Evolutionary conservation across 352 stramenopile genomes (phyloP), one percentile per base, ranked within the genome.

Genomic region (Phytopythium boreale): DNA sequence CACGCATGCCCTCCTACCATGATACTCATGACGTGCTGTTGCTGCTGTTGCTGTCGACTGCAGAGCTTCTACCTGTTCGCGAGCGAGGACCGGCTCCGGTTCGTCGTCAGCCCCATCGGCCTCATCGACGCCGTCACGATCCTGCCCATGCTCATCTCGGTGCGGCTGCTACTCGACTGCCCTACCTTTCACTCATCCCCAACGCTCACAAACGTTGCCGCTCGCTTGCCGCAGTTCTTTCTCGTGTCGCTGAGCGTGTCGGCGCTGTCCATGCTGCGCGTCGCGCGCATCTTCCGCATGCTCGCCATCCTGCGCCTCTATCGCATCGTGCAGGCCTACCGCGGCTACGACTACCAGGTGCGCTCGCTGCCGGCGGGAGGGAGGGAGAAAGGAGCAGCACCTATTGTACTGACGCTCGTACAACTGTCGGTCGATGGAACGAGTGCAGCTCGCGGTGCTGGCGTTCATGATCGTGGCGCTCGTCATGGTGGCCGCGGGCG

Each of bases 71-170:
- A 87, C 51, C 14, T 77, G 36, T 84, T 75, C 43, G 72, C 76
- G 11, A 67, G 75, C 14, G 72, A 75, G 11, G 63, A 89, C 51
- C 64, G 71, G 0, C 34, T 74, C 1, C 68, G 72, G 31, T 86
- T 82, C 49, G 56, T 85, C 31, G n/a, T 83, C 55, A 82, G 68
- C 19, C 76, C 80, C 34, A 80, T 86, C 52, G 66, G 68, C 0
- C 77, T 89, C 43, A 79, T 88, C 59, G 80, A 89, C 66, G 56
- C 87, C 29, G 61, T 86, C 57, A 89, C 80, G 17, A 88, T 88
- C 61, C 36, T 78, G 4, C 78, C 80, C 0, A 74, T 72, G 6
- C 66, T 76, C n/a, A 52, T 76, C 56, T 73, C 68, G 47, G 75
- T 89, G 56, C 53, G 71, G n/a, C n/a, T n/a, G n/a, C n/a, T n/a